Conservation (phyloP, 306 rosid species). For the Quillaja saponaria region DNA sequence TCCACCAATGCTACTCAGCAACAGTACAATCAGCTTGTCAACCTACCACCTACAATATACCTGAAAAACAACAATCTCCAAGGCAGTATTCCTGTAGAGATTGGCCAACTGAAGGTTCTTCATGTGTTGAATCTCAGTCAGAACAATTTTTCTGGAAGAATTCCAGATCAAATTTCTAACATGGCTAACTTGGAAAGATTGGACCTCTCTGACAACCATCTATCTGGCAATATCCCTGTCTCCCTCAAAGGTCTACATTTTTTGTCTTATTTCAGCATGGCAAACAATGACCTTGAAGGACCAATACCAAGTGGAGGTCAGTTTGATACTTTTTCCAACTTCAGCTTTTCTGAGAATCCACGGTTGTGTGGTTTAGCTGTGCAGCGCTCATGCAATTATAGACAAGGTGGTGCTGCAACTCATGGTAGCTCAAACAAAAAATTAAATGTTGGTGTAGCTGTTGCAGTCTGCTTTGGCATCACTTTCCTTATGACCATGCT, state of each 20-base stretch:
- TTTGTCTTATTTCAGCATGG: slow-evolving; percentile 83
- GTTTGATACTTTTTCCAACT: slow-evolving; percentile 64
- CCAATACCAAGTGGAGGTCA: slow-evolving; percentile 77
- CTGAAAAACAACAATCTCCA: slow-evolving; percentile 58
- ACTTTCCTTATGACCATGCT: slow-evolving; percentile 47
- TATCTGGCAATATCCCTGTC: slow-evolving; percentile 77
- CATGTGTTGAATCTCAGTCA: slow-evolving; percentile 57
- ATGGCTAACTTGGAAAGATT: slow-evolving; percentile 76
- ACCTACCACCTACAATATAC: slow-evolving; percentile 76
- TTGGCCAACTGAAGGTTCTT: slow-evolving; percentile 65
- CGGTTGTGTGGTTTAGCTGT: slow-evolving; percentile 59
- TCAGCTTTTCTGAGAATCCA: slow-evolving; percentile 72
- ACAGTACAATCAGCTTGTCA: slow-evolving; percentile 84
- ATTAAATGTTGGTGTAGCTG: slow-evolving; percentile 44
- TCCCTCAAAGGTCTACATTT: slow-evolving; percentile 67
- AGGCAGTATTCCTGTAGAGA: slow-evolving; percentile 63
- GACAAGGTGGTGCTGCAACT: slow-evolving; percentile 17
- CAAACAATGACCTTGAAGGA: slow-evolving; percentile 76
- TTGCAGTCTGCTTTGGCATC: slow-evolving; percentile 48
- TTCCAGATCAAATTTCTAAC: slow-evolving; percentile 65
- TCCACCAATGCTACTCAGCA: slow-evolving; percentile 59
- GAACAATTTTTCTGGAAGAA: slow-evolving; percentile 71
- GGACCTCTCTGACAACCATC: slow-evolving; percentile 65
- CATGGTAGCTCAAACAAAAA: slow-evolving; percentile 44
- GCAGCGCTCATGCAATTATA: slow-evolving; percentile 58